Conservation (phyloP, 257 asterid genomes). For the Solanum chilense region DNA sequence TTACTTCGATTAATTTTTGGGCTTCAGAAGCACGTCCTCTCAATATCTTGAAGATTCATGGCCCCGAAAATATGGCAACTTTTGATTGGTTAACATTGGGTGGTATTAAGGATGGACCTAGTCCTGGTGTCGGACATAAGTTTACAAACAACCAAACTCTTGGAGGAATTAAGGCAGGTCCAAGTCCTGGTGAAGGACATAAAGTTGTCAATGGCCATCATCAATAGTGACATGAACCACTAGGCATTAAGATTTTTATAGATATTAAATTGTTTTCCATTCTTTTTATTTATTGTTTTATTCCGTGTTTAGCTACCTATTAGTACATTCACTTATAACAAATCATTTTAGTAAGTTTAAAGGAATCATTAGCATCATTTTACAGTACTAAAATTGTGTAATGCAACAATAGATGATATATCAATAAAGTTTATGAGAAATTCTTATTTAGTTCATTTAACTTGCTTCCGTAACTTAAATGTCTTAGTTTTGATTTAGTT, state of each 20-base stretch:
- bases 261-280: not conserved
- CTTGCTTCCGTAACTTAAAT: too few species aligned
- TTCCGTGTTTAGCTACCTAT: not conserved
- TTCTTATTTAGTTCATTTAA: too few species aligned
- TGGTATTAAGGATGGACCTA: not conserved
- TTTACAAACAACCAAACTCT: not conserved
- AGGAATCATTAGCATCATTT: not conserved
- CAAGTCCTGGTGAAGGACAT: slow-evolving; percentile 12
- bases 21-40: slow-evolving; percentile 25
- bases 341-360: not conserved
- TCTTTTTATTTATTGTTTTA: not conserved
- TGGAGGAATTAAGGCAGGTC: slow-evolving; percentile 4
- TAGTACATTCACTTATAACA: not conserved
- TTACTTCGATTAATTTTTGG: not conserved
- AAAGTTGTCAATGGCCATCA: not conserved
- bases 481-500: too few species aligned
- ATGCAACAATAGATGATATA: not conserved
- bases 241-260: not conserved
- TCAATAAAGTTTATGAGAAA: not conserved
- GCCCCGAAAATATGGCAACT: rapidly evolving
- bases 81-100: not conserved
- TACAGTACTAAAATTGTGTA: not conserved
- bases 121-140: not conserved
- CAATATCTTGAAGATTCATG: not conserved
- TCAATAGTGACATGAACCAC: not conserved